phyloP scores from a whole-genome alignment of 495 filamentous ascomycete species.

The Podospora australis region DNA sequence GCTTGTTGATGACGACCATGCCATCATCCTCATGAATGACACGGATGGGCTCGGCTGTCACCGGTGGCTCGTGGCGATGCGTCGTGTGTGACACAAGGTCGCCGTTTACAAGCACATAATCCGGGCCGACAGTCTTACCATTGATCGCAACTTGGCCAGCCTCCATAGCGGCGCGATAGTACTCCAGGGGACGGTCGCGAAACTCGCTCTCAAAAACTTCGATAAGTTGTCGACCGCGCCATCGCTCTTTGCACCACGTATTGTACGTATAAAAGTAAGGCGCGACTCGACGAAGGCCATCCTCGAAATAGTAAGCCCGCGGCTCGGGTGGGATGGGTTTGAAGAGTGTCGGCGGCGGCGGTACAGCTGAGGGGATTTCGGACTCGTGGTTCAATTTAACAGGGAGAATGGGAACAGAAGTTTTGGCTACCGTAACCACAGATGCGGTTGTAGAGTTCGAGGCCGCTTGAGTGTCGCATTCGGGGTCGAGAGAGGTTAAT shows the following conservation, averaged over 20 bases:
- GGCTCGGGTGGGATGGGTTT: no score
- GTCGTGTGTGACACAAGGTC: constrained; percentile 88
- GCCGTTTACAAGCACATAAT: constrained; percentile 42
- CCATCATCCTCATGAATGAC: constrained; percentile 86
- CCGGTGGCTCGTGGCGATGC: constrained; percentile 92
- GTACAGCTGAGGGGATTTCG: no score
- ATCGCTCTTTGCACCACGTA: constrained; percentile 84
- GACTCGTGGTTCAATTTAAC: no score
- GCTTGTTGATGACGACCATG: constrained; percentile 94
- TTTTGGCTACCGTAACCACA: no score
- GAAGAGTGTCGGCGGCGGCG: constrained; percentile 37
- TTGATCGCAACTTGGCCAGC: constrained; percentile 67
- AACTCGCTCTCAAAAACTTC: constrained; percentile 84
- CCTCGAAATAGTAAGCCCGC: constrained; percentile 69
- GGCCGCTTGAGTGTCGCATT: no score
- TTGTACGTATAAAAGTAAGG: constrained; percentile 95
- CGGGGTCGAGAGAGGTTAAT: no score
- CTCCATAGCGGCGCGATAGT: constrained; percentile 82
- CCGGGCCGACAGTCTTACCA: constrained; percentile 52
- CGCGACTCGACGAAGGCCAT: constrained; percentile 70
- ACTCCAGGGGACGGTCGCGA: constrained; percentile 75
- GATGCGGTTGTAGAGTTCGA: no score
- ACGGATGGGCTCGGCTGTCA: constrained; percentile 68
- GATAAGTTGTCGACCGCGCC: constrained; percentile 66
- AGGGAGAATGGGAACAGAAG: no score